These are phyloP conservation scores for Suillus variegatus DNA, from an alignment of 768 basidiomycete species.

Conservation along the genomic window DNA sequence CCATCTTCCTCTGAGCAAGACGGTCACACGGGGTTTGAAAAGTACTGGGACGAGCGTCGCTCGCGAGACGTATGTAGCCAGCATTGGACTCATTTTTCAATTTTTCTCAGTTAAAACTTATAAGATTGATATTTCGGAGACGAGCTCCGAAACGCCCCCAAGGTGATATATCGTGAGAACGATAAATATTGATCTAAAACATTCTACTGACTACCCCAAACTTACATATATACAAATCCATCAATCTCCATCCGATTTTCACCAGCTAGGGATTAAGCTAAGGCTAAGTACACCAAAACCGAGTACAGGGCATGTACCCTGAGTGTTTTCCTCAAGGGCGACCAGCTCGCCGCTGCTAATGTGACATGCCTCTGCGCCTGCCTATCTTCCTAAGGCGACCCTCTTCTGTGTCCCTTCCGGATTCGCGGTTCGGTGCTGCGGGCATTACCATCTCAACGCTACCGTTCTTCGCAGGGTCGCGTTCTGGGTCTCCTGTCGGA, in stretches of 20 bases:
- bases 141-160: neutral
- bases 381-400: too few species aligned
- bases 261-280: too few species aligned
- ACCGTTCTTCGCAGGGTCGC: slow-evolving; percentile 40
- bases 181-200: too few species aligned
- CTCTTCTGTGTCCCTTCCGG: slow-evolving; percentile 36
- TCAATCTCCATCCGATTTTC: too few species aligned
- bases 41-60: slow-evolving; percentile 17
- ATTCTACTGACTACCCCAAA: too few species aligned
- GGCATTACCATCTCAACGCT: slow-evolving; percentile 45
- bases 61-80: slow-evolving; percentile 16
- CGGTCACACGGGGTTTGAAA: slow-evolving; percentile 16
- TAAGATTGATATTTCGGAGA: neutral
- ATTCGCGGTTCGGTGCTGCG: slow-evolving; percentile 31
- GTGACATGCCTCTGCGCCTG: too few species aligned
- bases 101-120: neutral
- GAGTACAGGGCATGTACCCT: too few species aligned
- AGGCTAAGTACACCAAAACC: too few species aligned
- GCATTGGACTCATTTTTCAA: slow-evolving; percentile 14
- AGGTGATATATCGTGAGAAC: too few species aligned
- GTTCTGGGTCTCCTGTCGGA: slow-evolving; percentile 46
- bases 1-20: slow-evolving; percentile 12
- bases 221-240: too few species aligned
- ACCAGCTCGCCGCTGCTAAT: too few species aligned
- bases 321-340: too few species aligned